A percentile compares a stretch with the other conserved stretches of the same genome.
phyloP scores from a whole-genome alignment of 2,329 filamentous ascomycete genomes.

The Hirsutella thompsonii region DNA sequence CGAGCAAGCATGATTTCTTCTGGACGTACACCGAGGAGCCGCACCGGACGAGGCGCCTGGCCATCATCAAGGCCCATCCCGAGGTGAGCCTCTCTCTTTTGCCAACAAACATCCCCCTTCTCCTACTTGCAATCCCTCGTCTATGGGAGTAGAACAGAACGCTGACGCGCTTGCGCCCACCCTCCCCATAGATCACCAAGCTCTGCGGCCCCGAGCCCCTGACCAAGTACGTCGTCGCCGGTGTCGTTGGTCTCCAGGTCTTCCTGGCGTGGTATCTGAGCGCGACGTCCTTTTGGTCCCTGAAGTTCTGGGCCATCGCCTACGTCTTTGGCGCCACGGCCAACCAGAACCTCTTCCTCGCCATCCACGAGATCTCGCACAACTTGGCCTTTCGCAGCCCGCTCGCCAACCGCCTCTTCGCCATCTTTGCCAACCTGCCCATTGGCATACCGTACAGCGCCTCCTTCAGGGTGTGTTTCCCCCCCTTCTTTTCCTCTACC shows the following conservation, averaged over 20 bases:
- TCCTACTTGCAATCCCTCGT: too few species aligned
- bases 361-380: constrained; percentile 97
- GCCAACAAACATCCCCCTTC: too few species aligned
- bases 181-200: constrained; percentile 62
- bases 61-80: constrained; percentile 96
- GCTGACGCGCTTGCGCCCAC: too few species aligned
- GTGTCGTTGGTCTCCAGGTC: constrained; percentile 74
- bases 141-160: too few species aligned
- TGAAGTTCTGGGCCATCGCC: constrained; percentile 72
- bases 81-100: constrained; percentile 44
- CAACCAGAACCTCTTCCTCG: constrained; percentile 97
- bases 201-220: constrained; percentile 91
- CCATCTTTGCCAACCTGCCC: constrained; percentile 87
- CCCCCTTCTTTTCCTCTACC: not conserved
- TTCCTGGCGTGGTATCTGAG: constrained; percentile 64
- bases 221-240: constrained; percentile 83
- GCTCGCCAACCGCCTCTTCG: constrained; percentile 69
- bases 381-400: constrained; percentile 85
- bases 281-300: constrained; percentile 67
- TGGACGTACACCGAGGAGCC: constrained; percentile 99
- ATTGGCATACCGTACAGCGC: constrained; percentile 95
- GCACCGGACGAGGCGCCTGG: constrained; percentile 76
- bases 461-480: constrained; percentile 62
- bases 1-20: constrained; percentile 53
- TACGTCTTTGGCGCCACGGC: constrained; percentile 89